Evolutionary conservation across 2,329 filamentous ascomycete species (phyloP).

Genomic region (Pseudocercospora crystallina): DNA sequence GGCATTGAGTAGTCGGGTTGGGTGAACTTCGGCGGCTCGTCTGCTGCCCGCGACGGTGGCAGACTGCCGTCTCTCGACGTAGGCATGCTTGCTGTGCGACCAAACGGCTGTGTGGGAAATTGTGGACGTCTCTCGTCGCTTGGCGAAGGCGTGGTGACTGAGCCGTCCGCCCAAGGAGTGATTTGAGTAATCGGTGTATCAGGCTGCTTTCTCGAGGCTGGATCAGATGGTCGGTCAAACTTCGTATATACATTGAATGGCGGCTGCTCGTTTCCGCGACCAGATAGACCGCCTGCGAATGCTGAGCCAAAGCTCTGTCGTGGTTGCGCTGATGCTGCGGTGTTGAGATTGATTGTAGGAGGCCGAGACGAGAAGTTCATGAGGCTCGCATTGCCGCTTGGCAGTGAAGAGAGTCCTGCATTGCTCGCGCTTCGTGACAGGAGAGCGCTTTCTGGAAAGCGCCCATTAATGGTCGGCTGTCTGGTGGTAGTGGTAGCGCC

Average conservation of each 20-base stretch:
- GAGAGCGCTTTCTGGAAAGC: slow-evolving; percentile 39
- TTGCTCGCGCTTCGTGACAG: slow-evolving; percentile 41
- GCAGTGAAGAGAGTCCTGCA: slow-evolving; percentile 34
- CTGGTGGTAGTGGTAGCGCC: slow-evolving; percentile 21
- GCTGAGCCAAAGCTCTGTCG: slow-evolving; percentile 24
- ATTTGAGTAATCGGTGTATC: slow-evolving; percentile 27
- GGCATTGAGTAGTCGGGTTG: slow-evolving; percentile 20
- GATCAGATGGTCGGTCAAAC: slow-evolving; percentile 31
- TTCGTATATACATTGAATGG: slow-evolving; percentile 37
- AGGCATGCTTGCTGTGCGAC: slow-evolving; percentile 44
- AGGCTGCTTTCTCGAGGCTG: slow-evolving; percentile 26
- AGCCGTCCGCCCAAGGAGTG: slow-evolving; percentile 20
- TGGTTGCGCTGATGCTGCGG: slow-evolving; percentile 19
- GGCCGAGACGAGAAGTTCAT: slow-evolving; percentile 23
- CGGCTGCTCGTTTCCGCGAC: slow-evolving; percentile 26
- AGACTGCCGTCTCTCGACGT: slow-evolving; percentile 56
- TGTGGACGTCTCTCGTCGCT: slow-evolving; percentile 43
- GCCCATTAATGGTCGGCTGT: slow-evolving; percentile 31
- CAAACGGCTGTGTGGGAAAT: slow-evolving; percentile 43
- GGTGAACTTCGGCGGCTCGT: slow-evolving; percentile 38
- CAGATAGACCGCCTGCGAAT: slow-evolving; percentile 22
- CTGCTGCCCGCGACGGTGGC: slow-evolving; percentile 56
- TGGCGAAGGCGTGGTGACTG: slow-evolving; percentile 39
- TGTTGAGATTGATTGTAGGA: slow-evolving; percentile 28
- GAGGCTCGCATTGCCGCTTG: slow-evolving; percentile 31